Conservation (phyloP, 1,284 basidiomycete genomes). For the Inonotus obliquus region DNA sequence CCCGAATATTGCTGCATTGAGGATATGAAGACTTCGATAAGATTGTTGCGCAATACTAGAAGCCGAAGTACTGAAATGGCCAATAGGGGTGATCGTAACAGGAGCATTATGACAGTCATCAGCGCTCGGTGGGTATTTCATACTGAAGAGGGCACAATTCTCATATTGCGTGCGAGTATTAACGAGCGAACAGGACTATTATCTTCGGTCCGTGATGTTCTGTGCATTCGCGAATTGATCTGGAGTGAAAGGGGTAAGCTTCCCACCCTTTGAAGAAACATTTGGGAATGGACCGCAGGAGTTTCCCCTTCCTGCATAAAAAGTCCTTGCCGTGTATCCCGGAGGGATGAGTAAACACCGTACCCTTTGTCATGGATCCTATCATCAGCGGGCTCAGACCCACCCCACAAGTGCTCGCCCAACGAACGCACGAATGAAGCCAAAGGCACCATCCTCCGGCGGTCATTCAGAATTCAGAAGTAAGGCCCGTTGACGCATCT, state of each 20-base stretch:
- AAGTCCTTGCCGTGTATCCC: neutral
- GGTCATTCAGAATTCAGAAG: too few species aligned
- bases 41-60: too few species aligned
- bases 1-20: neutral
- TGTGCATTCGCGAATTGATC: neutral
- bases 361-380: neutral
- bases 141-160: too few species aligned
- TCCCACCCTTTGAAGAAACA: neutral
- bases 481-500: too few species aligned
- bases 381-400: neutral
- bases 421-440: neutral
- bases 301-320: too few species aligned
- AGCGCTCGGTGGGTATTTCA: too few species aligned
- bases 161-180: too few species aligned
- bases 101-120: too few species aligned
- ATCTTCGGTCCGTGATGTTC: neutral
- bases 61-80: too few species aligned
- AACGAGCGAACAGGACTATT: too few species aligned
- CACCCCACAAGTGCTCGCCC: neutral
- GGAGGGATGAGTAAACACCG: neutral
- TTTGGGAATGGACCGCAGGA: neutral
- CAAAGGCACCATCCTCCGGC: too few species aligned
- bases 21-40: neutral
- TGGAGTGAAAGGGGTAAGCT: neutral
- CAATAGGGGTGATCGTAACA: too few species aligned